phyloP scores from a whole-genome alignment of 805 yeast species.

The Saturnispora sanitii region DNA sequence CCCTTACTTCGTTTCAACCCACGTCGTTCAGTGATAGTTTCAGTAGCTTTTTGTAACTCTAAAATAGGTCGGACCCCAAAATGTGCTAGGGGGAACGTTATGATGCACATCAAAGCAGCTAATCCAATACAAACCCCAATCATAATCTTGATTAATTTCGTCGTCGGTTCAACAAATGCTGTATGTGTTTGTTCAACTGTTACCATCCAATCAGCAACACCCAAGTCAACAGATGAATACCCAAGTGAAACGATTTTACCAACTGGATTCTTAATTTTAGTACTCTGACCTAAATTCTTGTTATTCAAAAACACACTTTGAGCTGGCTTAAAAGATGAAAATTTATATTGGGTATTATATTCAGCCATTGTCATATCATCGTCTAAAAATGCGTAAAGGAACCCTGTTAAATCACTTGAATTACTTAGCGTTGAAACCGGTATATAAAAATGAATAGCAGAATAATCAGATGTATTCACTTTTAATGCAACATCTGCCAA shows the following conservation, averaged over 20 bases:
- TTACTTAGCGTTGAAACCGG: conserved; percentile 19
- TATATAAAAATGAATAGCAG: conserved; percentile 20
- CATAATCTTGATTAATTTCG: conserved; percentile 52
- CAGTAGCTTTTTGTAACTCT: conserved; percentile 73
- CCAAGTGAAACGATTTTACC: conserved; percentile 45
- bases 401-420: conserved; percentile 25
- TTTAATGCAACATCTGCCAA: conserved; percentile 19
- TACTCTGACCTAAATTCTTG: conserved; percentile 32
- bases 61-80: conserved; percentile 80
- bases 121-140: conserved; percentile 72
- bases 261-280: conserved; percentile 29
- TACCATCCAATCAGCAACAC: conserved; percentile 57
- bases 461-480: conserved; percentile 26
- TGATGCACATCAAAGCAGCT: conserved; percentile 59
- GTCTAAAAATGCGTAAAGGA: conserved; percentile 35
- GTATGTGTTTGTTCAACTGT: conserved; percentile 53
- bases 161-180: conserved; percentile 53
- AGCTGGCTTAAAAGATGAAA: conserved; percentile 19
- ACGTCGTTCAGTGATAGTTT: conserved; percentile 43
- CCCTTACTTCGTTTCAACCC: conserved; percentile 20
- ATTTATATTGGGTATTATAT: conserved; percentile 6
- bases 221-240: conserved; percentile 36
- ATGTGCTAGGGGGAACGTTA: conserved; percentile 78
- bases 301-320: conserved; percentile 12
- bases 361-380: not conserved